These are phyloP conservation scores for Trichoderma asperellum DNA, from an alignment of 2,329 filamentous ascomycete species.

Conservation along the genomic window DNA sequence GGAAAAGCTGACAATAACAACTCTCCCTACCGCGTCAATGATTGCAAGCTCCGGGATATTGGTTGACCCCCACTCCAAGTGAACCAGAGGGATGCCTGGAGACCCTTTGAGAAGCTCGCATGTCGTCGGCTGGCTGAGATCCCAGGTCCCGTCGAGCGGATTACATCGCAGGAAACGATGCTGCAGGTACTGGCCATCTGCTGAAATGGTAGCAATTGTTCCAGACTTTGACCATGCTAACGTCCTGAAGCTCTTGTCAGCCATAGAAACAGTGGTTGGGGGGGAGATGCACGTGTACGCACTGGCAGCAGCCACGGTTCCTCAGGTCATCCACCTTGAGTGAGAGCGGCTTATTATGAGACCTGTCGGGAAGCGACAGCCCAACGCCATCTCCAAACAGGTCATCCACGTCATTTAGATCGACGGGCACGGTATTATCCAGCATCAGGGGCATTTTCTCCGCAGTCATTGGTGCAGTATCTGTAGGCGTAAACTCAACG, in stretches of 20 bases:
- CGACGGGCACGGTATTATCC: conserved; percentile 51
- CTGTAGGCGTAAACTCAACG: neutral
- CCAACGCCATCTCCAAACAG: conserved; percentile 74
- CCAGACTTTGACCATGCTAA: conserved; percentile 89
- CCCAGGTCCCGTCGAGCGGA: conserved; percentile 73
- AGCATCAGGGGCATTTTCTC: conserved; percentile 51
- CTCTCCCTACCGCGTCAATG: conserved; percentile 76
- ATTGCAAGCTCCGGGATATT: conserved; percentile 79
- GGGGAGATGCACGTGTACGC: conserved; percentile 43
- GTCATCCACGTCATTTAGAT: conserved; percentile 69
- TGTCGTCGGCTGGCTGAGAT: conserved; percentile 70
- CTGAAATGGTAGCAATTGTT: conserved; percentile 78
- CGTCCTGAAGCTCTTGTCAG: conserved; percentile 55
- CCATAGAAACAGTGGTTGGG: conserved; percentile 13
- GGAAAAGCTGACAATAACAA: conserved; percentile 73
- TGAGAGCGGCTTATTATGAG: conserved; percentile 63
- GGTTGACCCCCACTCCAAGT: conserved; percentile 78
- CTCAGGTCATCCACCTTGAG: conserved; percentile 78
- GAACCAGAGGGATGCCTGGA: conserved; percentile 71
- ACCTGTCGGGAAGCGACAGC: conserved; percentile 54
- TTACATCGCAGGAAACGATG: conserved; percentile 73
- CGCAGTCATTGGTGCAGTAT: conserved; percentile 40
- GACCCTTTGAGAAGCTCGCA: conserved; percentile 64
- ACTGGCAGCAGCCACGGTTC: conserved; percentile 80
- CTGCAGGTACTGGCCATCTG: conserved; percentile 71